These are phyloP conservation scores for Physcomitrellopsis africana DNA, from an alignment of 225 moss, liverwort and hornwort genomes.

Conservation along the genomic window DNA sequence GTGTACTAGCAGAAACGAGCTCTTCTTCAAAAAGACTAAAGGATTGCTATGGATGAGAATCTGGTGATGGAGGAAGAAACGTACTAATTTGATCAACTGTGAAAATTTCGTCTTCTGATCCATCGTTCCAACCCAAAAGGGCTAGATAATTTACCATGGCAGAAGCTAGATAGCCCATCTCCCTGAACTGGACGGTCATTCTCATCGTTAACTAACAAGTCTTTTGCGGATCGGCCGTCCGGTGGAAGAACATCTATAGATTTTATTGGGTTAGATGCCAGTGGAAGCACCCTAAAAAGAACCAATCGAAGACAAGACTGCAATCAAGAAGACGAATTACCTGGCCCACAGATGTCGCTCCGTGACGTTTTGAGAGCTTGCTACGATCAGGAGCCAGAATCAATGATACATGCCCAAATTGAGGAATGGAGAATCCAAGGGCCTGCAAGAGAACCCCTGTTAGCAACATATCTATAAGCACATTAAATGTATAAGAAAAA, in stretches of 20 bases:
- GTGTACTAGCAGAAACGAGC: background rate
- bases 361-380: conserved; percentile 96
- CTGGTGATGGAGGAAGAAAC: conserved; percentile 21
- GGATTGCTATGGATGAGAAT: background rate
- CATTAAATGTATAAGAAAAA: background rate
- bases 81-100: conserved; percentile 71
- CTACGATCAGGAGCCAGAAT: conserved; percentile 97
- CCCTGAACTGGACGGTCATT: conserved; percentile 76
- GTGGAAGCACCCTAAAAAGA: background rate
- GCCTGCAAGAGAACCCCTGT: conserved; percentile 57
- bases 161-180: conserved; percentile 85
- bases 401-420: conserved; percentile 96
- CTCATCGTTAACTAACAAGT: conserved; percentile 20
- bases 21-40: background rate
- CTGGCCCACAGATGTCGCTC: conserved; percentile 96
- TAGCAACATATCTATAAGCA: conserved; percentile 22
- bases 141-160: conserved; percentile 97
- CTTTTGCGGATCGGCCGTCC: background rate
- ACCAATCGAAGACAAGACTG: background rate
- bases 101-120: conserved; percentile 94
- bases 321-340: conserved; percentile 32
- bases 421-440: conserved; percentile 86
- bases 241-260: conserved; percentile 1
- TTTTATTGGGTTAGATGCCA: background rate
- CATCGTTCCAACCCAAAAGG: conserved; percentile 98